A percentile compares a stretch with the other conserved stretches of the same genome.
Conservation (phyloP, 2,329 filamentous ascomycete genomes). For the Penicillium sclerotigenum region DNA sequence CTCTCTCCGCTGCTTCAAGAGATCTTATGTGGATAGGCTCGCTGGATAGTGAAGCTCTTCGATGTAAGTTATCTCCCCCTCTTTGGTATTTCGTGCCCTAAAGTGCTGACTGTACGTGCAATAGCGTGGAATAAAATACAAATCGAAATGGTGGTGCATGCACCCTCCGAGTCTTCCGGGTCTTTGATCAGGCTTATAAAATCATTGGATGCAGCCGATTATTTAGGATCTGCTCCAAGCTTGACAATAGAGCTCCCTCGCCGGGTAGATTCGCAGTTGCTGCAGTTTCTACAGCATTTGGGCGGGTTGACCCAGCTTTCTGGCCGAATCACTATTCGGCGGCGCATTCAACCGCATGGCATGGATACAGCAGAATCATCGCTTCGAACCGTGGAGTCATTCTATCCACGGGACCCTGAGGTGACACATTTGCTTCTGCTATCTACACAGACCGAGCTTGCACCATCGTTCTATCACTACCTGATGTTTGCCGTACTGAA, state of each 20-base stretch:
- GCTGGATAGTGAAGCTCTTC: constrained; percentile 69
- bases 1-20: constrained; percentile 63
- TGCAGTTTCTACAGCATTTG: constrained; percentile 61
- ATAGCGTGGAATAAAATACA: constrained; percentile 72
- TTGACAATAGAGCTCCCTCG: constrained; percentile 81
- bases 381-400: constrained; percentile 76
- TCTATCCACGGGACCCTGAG: constrained; percentile 67
- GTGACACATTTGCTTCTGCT: constrained; percentile 78
- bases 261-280: constrained; percentile 63
- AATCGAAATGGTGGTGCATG: constrained; percentile 82
- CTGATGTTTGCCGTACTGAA: constrained; percentile 74
- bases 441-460: constrained; percentile 75
- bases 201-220: constrained; percentile 74
- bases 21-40: constrained; percentile 73
- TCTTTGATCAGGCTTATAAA: constrained; percentile 72
- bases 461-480: constrained; percentile 80
- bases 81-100: background rate
- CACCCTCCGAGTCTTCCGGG: constrained; percentile 66
- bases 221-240: constrained; percentile 66
- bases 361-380: constrained; percentile 68
- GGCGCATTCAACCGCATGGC: constrained; percentile 62
- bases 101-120: constrained; percentile 10
- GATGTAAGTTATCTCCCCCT: constrained; percentile 47
- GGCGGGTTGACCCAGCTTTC: constrained; percentile 61
- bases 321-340: constrained; percentile 64